Conservation (phyloP, 768 basidiomycete genomes). For the Butyriboletus loyo region DNA sequence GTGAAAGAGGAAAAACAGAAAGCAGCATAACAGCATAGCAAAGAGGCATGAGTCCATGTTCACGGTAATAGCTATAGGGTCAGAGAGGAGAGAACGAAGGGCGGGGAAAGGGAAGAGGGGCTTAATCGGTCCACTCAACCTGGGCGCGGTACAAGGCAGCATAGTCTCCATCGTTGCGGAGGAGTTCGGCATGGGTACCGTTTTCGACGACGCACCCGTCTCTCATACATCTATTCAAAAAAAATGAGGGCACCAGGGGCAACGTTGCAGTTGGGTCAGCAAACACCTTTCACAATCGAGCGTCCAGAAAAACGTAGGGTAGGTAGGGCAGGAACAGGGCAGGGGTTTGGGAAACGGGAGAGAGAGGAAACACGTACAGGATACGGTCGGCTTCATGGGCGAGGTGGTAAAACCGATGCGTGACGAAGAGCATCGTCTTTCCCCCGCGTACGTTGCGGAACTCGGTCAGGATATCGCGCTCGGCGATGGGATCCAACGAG, state of each 20-base stretch:
- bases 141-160: constrained; percentile 28
- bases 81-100: no score
- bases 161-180: constrained; percentile 16
- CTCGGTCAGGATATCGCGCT: constrained; percentile 44
- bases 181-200: constrained; percentile 30
- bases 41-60: neutral
- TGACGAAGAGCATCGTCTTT: constrained; percentile 55
- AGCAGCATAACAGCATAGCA: neutral
- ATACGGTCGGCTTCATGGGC: constrained; percentile 50
- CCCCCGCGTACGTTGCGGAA: constrained; percentile 38
- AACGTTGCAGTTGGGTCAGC: neutral
- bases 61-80: no score
- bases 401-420: constrained; percentile 52
- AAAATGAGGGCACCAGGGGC: neutral
- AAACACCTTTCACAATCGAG: neutral
- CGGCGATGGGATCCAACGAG: constrained; percentile 52
- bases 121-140: neutral
- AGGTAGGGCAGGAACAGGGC: no score
- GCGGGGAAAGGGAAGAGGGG: no score
- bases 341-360: neutral
- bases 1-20: neutral
- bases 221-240: constrained; percentile 32
- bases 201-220: constrained; percentile 29
- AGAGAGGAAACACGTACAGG: constrained; percentile 38
- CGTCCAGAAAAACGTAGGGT: neutral